Conservation (phyloP, 768 basidiomycete genomes). For the Mycena vitilis region DNA sequence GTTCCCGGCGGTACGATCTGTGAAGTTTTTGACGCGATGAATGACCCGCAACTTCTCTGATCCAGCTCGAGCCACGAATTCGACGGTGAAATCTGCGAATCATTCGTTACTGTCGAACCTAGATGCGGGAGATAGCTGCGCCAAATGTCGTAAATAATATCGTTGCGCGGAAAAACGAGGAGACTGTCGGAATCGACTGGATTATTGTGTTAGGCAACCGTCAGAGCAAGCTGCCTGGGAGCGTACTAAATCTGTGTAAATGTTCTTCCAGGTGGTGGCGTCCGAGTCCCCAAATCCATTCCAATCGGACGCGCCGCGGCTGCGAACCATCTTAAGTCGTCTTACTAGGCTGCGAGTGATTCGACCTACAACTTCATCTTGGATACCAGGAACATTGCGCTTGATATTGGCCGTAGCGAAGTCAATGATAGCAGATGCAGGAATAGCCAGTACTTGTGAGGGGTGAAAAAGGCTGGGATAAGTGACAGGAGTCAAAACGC, state of each 20-base stretch:
- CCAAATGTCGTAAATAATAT: too few species aligned
- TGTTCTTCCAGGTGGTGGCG: constrained; percentile 7
- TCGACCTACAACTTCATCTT: not conserved
- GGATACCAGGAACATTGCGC: not conserved
- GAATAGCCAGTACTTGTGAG: not conserved
- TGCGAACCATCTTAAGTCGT: too few species aligned
- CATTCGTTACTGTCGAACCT: too few species aligned
- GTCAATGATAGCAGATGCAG: not conserved
- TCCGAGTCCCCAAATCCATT: constrained; percentile 22
- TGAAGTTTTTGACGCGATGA: too few species aligned
- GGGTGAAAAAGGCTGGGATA: too few species aligned
- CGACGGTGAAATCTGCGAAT: too few species aligned
- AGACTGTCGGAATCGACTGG: not conserved
- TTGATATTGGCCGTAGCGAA: not conserved
- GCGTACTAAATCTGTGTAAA: not conserved
- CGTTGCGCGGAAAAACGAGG: not conserved
- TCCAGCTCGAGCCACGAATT: too few species aligned
- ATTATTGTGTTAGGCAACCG: not conserved
- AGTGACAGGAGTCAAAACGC: not conserved
- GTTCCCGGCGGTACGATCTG: too few species aligned
- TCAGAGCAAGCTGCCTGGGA: too few species aligned
- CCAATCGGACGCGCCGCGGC: constrained; percentile 7
- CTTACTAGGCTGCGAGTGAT: too few species aligned
- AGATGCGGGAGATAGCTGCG: too few species aligned
- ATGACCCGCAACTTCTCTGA: too few species aligned